Conservation (phyloP, 257 asterid genomes). For the Solanum piurae region DNA sequence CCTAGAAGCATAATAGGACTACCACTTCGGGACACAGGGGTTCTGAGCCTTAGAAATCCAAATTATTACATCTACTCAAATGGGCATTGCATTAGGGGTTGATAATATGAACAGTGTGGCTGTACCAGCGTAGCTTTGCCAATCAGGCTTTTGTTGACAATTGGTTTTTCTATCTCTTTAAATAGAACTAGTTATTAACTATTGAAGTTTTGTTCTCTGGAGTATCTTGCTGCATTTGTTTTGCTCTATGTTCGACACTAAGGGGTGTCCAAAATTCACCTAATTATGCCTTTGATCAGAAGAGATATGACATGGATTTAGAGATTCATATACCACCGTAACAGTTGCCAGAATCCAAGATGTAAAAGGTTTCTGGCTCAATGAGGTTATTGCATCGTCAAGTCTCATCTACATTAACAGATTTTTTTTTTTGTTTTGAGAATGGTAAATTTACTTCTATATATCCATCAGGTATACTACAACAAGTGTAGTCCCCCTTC, state of each 20-base stretch:
- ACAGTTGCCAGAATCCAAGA: not conserved
- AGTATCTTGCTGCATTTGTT: not conserved
- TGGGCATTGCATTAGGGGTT: not conserved
- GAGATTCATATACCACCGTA: not conserved
- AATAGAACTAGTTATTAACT: not conserved
- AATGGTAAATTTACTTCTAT: no score
- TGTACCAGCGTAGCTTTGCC: not conserved
- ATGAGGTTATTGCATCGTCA: not conserved
- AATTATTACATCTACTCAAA: not conserved
- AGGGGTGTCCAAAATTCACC: not conserved
- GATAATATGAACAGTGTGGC: not conserved
- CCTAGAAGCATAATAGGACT: not conserved
- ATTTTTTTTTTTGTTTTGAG: not conserved
- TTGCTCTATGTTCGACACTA: not conserved
- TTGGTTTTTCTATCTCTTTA: not conserved
- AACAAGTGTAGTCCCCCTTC: no score
- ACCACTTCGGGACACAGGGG: not conserved
- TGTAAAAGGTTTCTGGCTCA: not conserved
- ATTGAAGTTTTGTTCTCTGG: not conserved
- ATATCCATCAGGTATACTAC: no score
- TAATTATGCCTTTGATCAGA: not conserved
- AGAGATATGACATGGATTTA: not conserved
- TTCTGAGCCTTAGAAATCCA: not conserved
- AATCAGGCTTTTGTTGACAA: not conserved
- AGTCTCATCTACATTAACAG: not conserved